These are phyloP conservation scores for Melastoma malabathricum DNA, from an alignment of 345 rosid genomes.

Conservation along the genomic window DNA sequence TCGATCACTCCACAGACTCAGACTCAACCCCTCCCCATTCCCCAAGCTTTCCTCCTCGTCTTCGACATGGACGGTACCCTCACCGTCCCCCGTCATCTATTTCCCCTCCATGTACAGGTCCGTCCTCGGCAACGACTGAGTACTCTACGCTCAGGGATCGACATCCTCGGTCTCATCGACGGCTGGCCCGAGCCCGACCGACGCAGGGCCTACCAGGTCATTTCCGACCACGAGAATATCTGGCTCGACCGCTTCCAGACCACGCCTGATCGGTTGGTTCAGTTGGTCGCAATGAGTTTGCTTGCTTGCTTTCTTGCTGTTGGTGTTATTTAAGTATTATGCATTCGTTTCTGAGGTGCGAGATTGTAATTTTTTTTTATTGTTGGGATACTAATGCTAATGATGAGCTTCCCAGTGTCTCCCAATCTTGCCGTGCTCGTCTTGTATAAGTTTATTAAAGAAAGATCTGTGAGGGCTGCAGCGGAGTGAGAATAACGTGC, in stretches of 20 bases:
- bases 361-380: too few species aligned
- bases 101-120: slow-evolving; percentile 76
- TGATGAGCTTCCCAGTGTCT: too few species aligned
- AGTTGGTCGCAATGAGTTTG: slow-evolving; percentile 2
- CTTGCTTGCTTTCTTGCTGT: too few species aligned
- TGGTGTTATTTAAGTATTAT: background rate
- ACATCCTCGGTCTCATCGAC: slow-evolving; percentile 72
- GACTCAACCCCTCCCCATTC: too few species aligned
- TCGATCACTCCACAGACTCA: too few species aligned
- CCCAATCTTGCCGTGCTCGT: too few species aligned
- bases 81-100: slow-evolving; percentile 86
- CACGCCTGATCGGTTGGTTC: slow-evolving; percentile 59
- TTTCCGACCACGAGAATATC: slow-evolving; percentile 59
- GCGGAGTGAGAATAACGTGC: too few species aligned
- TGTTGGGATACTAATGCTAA: too few species aligned
- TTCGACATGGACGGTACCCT: slow-evolving; percentile 90
- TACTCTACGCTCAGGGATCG: slow-evolving; percentile 60
- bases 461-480: too few species aligned
- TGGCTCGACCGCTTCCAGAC: slow-evolving; percentile 77
- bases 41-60: slow-evolving; percentile 12
- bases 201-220: slow-evolving; percentile 41
- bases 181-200: slow-evolving; percentile 52
- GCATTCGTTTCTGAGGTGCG: too few species aligned
- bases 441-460: too few species aligned
- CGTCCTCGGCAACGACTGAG: slow-evolving; percentile 72